Evolutionary conservation across 495 filamentous ascomycete species (phyloP).

Genomic region (Penicillium diatomitis): DNA sequence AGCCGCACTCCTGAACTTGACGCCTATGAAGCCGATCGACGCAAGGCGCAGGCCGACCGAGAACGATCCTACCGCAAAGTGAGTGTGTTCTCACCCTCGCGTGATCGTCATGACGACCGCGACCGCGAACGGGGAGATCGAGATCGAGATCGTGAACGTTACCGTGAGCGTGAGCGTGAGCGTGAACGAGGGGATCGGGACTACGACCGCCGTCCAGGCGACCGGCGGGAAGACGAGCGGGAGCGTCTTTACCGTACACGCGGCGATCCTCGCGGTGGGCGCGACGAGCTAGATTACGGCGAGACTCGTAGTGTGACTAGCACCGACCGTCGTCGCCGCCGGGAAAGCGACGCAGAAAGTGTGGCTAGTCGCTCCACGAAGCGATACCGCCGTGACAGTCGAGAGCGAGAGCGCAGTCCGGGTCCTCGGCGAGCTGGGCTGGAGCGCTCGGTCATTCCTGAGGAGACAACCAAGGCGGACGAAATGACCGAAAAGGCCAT

Average conservation of each 20-base stretch:
- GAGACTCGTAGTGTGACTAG: conserved; percentile 54
- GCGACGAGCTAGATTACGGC: conserved; percentile 81
- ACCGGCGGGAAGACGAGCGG: conserved; percentile 65
- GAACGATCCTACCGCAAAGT: conserved; percentile 79
- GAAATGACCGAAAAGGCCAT: conserved; percentile 61
- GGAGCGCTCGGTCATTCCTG: conserved; percentile 38
- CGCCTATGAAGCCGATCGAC: conserved; percentile 79
- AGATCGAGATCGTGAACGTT: conserved; percentile 49
- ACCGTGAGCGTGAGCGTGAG: conserved; percentile 47
- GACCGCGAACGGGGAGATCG: conserved; percentile 44
- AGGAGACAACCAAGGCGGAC: conserved; percentile 43
- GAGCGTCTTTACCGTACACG: conserved; percentile 76
- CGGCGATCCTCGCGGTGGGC: conserved; percentile 62
- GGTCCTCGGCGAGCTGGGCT: conserved; percentile 56
- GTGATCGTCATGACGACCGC: conserved; percentile 47
- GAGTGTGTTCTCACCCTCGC: conserved; percentile 49
- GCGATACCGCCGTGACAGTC: conserved; percentile 36
- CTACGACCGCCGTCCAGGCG: conserved; percentile 20
- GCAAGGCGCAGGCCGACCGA: conserved; percentile 76
- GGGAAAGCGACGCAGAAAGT: conserved; percentile 69
- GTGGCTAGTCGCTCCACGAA: conserved; percentile 51
- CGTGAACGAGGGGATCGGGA: conserved; percentile 56
- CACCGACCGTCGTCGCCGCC: conserved; percentile 46
- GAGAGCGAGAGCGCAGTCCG: conserved; percentile 42
- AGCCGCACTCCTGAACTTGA: conserved; percentile 79